These are phyloP conservation scores for Taiozyma onychis DNA, from an alignment of 1,139 yeast genomes.

Conservation along the genomic window DNA sequence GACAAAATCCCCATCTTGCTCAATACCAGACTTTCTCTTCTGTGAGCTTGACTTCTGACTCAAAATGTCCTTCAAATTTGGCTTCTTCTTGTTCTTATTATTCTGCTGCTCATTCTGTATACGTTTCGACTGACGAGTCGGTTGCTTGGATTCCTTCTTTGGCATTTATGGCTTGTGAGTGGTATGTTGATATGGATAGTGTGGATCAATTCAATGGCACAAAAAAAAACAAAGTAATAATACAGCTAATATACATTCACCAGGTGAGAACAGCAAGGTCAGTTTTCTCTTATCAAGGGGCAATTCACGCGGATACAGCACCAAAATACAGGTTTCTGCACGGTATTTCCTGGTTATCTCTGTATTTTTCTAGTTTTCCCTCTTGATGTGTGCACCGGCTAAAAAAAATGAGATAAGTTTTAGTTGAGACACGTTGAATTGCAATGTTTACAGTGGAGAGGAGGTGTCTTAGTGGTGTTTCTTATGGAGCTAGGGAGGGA, in stretches of 20 bases:
- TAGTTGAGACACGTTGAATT: too few species aligned
- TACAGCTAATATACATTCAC: background rate
- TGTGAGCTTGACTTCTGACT: slow-evolving; percentile 6
- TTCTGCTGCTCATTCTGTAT: slow-evolving; percentile 5
- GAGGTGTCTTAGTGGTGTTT: background rate
- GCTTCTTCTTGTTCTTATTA: slow-evolving; percentile 7
- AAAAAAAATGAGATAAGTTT: background rate
- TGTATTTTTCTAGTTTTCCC: background rate
- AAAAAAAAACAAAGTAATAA: background rate
- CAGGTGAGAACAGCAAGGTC: background rate
- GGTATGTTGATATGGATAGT: background rate
- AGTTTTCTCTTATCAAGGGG: background rate
- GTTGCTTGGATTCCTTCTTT: background rate
- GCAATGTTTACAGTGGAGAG: too few species aligned
- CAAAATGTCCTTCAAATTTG: slow-evolving; percentile 17
- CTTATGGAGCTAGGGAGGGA: background rate
- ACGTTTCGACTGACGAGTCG: slow-evolving; percentile 5
- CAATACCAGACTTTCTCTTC: slow-evolving; percentile 7
- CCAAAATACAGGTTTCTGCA: background rate
- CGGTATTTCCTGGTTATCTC: background rate
- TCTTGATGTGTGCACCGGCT: background rate
- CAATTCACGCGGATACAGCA: background rate
- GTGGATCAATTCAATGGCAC: background rate
- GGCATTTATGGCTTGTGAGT: background rate
- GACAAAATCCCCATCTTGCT: slow-evolving; percentile 17